Base-by-base conservation (phyloP, 352 stramenopile genomes). In the Blastocystis sp. region DNA sequence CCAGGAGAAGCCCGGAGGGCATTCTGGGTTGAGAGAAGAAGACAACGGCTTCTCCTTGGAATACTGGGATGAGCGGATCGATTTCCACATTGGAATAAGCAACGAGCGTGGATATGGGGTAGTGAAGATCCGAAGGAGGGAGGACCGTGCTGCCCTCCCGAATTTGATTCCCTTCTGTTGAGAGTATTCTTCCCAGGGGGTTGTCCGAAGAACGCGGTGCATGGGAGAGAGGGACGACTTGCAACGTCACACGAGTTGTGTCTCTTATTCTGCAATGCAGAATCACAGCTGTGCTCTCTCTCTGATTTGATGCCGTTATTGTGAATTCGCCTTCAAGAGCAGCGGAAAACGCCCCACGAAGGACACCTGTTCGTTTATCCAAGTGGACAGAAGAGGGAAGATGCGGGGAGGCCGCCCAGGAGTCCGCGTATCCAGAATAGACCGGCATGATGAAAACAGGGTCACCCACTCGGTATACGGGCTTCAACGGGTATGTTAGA, bases 341-440 rank as follows among this genome's bases (percentile, higher is more conserved):
- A 28, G 28, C 68, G 45, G 28, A 28, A 19, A 77, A 21, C 3
- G n/a, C 21, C 19, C 68, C 68, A 38, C 34, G 60, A 62, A 77
- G 57, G 19, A 34, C 21, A 19, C 68, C 68, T 1, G 68, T 61
- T 9, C 60, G 11, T 6, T 3, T 1, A n/a, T 77, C 68, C 38
- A 24, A 77, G 6, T 6, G 4, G 0, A 77, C 34, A 61, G 17
- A 77, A 34, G 34, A 59, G 4, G 68, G 68, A 61, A 77, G 42
- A 34, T 3, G 48, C 45, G 68, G 68, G 11, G 14, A 21, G 21
- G 60, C 60, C 4, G 6, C 60, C 68, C 68, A 77, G 2, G 4
- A 11, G n/a, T 21, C n/a, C 17, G 60, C 68, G 60, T 34, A 43
- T n/a, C 68, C 38, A 38, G 68, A 77, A 77, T 77, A 61, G 2